Evolutionary conservation across 1,284 basidiomycete genomes (phyloP).

Genomic region (Earliella scabrosa): DNA sequence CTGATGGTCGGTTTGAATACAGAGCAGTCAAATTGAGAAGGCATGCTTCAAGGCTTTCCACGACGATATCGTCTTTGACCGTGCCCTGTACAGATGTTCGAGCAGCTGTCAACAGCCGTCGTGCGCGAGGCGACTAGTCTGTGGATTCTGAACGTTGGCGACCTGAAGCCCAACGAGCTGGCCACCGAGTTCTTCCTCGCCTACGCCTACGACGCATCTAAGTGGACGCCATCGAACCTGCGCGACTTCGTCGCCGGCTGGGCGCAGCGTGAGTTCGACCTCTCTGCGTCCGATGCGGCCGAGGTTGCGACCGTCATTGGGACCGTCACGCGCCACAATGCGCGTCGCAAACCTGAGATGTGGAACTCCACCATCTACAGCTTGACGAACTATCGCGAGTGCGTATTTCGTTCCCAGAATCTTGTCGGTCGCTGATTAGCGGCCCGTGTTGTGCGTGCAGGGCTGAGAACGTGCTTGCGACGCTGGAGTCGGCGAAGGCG

Average conservation of each 20-base stretch:
- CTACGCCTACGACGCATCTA: conserved; percentile 62
- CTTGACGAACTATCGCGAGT: conserved; percentile 71
- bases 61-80: not conserved
- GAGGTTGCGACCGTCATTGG: conserved; percentile 56
- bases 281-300: conserved; percentile 42
- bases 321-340: conserved; percentile 65
- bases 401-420: conserved; percentile 29
- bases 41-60: conserved; percentile 9
- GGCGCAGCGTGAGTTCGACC: conserved; percentile 70
- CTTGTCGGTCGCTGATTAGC: too few species aligned
- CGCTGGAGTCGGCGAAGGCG: conserved; percentile 51
- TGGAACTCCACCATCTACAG: conserved; percentile 66
- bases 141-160: conserved; percentile 71
- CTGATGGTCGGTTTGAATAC: too few species aligned
- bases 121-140: conserved; percentile 59
- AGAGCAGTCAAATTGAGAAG: conserved; percentile 34
- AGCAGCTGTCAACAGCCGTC: conserved; percentile 65
- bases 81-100: conserved; percentile 46
- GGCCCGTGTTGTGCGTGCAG: too few species aligned
- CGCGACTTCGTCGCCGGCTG: conserved; percentile 55
- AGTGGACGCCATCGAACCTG: conserved; percentile 57
- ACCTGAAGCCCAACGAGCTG: conserved; percentile 75
- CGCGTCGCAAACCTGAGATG: conserved; percentile 70
- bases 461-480: conserved; percentile 56
- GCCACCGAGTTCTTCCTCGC: conserved; percentile 72